Conservation (phyloP, 2,329 filamentous ascomycete species). For the Pochonia chlamydosporia region DNA sequence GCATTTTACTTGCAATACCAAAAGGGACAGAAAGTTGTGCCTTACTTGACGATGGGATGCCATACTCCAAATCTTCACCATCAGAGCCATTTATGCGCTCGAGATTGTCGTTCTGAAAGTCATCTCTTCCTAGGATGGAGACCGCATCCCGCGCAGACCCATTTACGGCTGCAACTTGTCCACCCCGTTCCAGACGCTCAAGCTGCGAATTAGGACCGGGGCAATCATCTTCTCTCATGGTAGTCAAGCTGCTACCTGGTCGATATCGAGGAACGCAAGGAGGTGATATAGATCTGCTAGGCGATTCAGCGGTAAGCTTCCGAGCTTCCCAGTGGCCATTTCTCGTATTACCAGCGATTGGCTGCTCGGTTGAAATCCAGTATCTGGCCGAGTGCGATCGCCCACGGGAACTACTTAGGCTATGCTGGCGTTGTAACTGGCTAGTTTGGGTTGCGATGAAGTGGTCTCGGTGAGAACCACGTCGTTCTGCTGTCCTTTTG, state of each 20-base stretch:
- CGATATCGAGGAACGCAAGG: constrained; percentile 10
- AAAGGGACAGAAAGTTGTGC: background rate
- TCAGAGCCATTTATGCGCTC: background rate
- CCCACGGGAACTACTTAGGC: background rate
- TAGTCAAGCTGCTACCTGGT: constrained; percentile 1
- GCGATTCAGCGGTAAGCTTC: background rate
- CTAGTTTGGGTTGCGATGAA: background rate
- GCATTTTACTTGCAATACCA: background rate
- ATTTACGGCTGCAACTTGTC: background rate
- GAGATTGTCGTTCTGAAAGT: background rate
- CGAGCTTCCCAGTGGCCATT: constrained; percentile 5
- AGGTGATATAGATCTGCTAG: constrained; percentile 8
- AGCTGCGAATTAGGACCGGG: background rate
- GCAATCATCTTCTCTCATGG: background rate
- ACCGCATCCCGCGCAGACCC: background rate
- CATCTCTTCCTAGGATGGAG: background rate
- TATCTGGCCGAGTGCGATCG: background rate
- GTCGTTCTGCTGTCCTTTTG: background rate
- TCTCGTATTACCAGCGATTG: background rate
- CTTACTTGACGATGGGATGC: background rate
- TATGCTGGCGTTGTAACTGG: background rate
- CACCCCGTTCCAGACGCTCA: background rate
- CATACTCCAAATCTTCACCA: background rate
- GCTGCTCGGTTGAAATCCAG: background rate
- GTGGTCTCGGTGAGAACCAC: background rate